phyloP scores from a whole-genome alignment of 768 basidiomycete genomes.

The Suillus luteus region DNA sequence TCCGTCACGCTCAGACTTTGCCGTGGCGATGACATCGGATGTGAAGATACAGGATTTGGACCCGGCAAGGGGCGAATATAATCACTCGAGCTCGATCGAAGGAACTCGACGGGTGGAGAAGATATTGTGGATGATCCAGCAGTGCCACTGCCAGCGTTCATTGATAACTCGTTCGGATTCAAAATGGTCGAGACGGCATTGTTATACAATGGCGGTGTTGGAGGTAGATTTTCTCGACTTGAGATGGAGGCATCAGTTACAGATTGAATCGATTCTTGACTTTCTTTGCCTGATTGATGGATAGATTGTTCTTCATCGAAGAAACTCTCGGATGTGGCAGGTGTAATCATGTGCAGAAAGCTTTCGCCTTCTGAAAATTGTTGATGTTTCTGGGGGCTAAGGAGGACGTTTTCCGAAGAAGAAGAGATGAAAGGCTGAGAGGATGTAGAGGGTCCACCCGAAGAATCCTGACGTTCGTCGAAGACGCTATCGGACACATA shows the following conservation, averaged over 20 bases:
- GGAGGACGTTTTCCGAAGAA: conserved; percentile 20
- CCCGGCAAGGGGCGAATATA: conserved; percentile 14
- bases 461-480: conserved; percentile 4
- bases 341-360: conserved; percentile 34
- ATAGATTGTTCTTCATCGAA: conserved; percentile 27
- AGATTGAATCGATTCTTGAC: conserved; percentile 15
- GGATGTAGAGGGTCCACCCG: conserved; percentile 12
- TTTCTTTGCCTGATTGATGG: conserved; percentile 25
- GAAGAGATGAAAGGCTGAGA: conserved; percentile 17
- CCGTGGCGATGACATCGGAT: conserved; percentile 18
- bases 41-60: conserved; percentile 16
- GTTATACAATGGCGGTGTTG: conserved; percentile 27
- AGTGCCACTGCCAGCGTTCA: background rate
- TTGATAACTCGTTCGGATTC: conserved; percentile 13
- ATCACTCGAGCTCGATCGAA: conserved; percentile 7
- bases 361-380: conserved; percentile 28
- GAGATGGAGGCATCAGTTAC: conserved; percentile 9
- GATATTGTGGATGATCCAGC: conserved; percentile 14
- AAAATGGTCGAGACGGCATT: conserved; percentile 26
- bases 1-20: conserved; percentile 19
- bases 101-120: conserved; percentile 17
- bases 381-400: conserved; percentile 10
- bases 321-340: conserved; percentile 23
- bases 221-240: conserved; percentile 14
- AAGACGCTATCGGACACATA: background rate